Percentiles rank a stretch among this genome's conserved stretches.
Conservation (phyloP, 164 flowering plant genomes). For the Aristolochia contorta region DNA sequence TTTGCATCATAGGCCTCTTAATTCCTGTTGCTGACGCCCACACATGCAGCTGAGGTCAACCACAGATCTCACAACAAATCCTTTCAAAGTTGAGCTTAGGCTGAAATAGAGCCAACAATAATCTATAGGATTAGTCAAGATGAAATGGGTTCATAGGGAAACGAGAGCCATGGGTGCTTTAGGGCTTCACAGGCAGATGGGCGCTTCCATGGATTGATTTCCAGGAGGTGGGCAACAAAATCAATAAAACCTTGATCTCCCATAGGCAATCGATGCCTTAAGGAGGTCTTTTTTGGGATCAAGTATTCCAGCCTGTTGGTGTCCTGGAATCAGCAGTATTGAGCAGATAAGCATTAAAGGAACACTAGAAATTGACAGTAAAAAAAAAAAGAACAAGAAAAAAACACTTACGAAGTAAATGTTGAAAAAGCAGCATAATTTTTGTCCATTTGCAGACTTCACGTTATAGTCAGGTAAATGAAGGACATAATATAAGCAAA, state of each 20-base stretch:
- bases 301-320: constrained; percentile 78
- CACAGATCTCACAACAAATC: too few relatives aligned
- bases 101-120: not conserved
- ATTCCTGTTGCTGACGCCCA: too few relatives aligned
- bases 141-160: constrained; percentile 93
- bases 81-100: too few relatives aligned
- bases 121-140: constrained; percentile 28
- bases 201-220: constrained; percentile 82
- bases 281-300: constrained; percentile 88
- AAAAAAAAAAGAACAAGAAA: too few relatives aligned
- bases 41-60: too few relatives aligned
- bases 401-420: too few relatives aligned
- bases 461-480: not conserved
- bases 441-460: not conserved
- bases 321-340: constrained; percentile 45
- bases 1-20: too few relatives aligned
- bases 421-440: too few relatives aligned
- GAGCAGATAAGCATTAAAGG: too few relatives aligned
- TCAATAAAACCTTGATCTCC: constrained; percentile 95
- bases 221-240: constrained; percentile 79
- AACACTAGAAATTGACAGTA: too few relatives aligned
- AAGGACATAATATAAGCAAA: not conserved
- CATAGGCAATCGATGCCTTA: constrained; percentile 89
- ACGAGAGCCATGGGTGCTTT: constrained; percentile 93
- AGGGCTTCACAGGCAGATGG: constrained; percentile 88